Conservation (phyloP, 208 protist genomes). For the Acanthamoeba rhysodes region DNA sequence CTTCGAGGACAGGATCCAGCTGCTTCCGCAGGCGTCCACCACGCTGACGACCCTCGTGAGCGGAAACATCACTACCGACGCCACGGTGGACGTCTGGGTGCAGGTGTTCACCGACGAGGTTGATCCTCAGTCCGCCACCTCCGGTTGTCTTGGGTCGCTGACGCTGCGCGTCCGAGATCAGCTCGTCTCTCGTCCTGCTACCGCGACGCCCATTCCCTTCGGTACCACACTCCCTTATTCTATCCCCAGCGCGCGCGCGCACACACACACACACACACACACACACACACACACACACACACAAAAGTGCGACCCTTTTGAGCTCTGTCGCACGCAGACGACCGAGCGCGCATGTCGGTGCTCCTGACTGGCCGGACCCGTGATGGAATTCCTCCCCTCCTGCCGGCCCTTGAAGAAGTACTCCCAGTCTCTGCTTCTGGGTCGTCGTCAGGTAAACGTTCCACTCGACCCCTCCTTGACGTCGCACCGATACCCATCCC, state of each 20-base stretch:
- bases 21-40: neutral
- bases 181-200: neutral
- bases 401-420: neutral
- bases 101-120: neutral
- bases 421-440: neutral
- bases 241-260: neutral
- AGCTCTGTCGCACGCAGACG: neutral
- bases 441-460: neutral
- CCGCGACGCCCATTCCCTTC: neutral
- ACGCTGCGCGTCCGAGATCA: neutral
- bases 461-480: neutral
- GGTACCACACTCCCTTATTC: neutral
- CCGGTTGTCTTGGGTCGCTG: neutral
- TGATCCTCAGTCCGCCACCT: neutral
- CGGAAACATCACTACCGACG: neutral
- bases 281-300: too few relatives aligned
- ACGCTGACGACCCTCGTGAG: neutral
- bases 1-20: neutral
- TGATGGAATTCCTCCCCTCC: neutral
- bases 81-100: neutral
- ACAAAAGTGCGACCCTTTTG: too few relatives aligned
- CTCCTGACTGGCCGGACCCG: neutral
- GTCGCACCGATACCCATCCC: too few relatives aligned
- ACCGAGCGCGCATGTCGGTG: neutral
- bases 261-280: too few relatives aligned